Conservation (phyloP, 2,329 filamentous ascomycete genomes). For the Colletotrichum scovillei region DNA sequence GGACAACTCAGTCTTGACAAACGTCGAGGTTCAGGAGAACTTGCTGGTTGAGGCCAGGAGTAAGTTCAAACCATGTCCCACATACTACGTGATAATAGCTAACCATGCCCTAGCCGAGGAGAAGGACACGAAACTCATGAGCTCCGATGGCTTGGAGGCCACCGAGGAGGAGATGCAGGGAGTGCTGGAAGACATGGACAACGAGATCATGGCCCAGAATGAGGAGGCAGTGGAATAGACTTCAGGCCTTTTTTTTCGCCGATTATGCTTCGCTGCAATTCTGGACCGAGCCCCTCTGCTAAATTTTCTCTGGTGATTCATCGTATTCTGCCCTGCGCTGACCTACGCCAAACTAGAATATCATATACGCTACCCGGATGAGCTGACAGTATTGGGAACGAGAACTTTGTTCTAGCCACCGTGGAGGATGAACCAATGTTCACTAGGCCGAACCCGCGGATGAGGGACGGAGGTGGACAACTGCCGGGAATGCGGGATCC, state of each 20-base stretch:
- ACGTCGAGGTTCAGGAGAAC: slow-evolving; percentile 94
- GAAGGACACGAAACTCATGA: slow-evolving; percentile 76
- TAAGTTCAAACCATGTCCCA: slow-evolving; percentile 53
- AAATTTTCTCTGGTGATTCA: slow-evolving; percentile 10
- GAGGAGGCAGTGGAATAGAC: slow-evolving; percentile 32
- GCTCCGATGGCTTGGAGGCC: slow-evolving; percentile 73
- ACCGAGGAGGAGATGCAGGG: slow-evolving; percentile 71
- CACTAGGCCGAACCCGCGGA: slow-evolving; percentile 14
- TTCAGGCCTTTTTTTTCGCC: neutral
- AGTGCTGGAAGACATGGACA: slow-evolving; percentile 57
- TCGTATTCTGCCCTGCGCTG: slow-evolving; percentile 14
- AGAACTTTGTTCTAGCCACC: slow-evolving; percentile 19
- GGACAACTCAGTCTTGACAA: slow-evolving; percentile 82
- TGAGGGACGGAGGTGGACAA: neutral
- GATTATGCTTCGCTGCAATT: slow-evolving; percentile 6
- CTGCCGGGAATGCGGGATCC: neutral
- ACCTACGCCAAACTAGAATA: slow-evolving; percentile 24
- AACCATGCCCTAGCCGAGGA: slow-evolving; percentile 65
- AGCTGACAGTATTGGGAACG: slow-evolving; percentile 1
- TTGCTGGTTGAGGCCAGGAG: slow-evolving; percentile 83
- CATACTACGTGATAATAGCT: slow-evolving; percentile 31
- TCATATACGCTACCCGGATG: slow-evolving; percentile 13
- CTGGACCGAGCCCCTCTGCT: neutral
- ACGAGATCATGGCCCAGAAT: slow-evolving; percentile 46
- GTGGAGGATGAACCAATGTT: slow-evolving; percentile 4